A percentile compares a stretch with the other conserved stretches of the same genome.
These are phyloP conservation scores for Diaporthe ilicicola DNA, from an alignment of 2,329 filamentous ascomycete species.

Conservation along the genomic window DNA sequence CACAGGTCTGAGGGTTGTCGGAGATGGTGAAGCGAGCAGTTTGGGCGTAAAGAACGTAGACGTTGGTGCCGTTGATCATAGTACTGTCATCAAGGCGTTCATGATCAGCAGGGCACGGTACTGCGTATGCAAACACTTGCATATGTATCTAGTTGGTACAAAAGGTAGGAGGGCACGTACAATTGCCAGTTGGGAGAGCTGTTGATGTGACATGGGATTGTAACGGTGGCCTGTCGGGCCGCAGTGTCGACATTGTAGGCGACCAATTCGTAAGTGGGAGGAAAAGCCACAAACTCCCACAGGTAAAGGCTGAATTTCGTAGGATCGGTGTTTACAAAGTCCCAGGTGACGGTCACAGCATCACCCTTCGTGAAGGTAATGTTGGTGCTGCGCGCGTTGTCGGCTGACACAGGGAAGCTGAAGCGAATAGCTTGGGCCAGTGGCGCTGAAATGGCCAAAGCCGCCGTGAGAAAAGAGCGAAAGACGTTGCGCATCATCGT, in stretches of 20 bases:
- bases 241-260: constrained; percentile 23
- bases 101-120: background rate
- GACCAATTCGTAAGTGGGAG: constrained; percentile 30
- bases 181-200: constrained; percentile 25
- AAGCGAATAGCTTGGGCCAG: background rate
- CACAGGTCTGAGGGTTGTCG: background rate
- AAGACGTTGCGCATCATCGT: background rate
- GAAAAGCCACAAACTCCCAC: constrained; percentile 31
- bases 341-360: constrained; percentile 23
- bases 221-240: background rate
- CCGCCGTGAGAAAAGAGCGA: background rate
- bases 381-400: background rate
- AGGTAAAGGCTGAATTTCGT: constrained; percentile 30
- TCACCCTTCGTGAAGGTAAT: background rate
- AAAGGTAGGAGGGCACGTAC: background rate
- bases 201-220: constrained; percentile 26
- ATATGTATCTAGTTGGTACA: no score
- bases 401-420: background rate
- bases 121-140: no score
- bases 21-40: constrained; percentile 26
- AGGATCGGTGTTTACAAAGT: constrained; percentile 23
- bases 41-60: constrained; percentile 33
- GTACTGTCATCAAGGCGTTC: background rate
- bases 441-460: background rate
- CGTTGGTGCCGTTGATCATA: constrained; percentile 30